phyloP scores from a whole-genome alignment of 1,139 yeast genomes.

The Geotrichum aggregatum region DNA sequence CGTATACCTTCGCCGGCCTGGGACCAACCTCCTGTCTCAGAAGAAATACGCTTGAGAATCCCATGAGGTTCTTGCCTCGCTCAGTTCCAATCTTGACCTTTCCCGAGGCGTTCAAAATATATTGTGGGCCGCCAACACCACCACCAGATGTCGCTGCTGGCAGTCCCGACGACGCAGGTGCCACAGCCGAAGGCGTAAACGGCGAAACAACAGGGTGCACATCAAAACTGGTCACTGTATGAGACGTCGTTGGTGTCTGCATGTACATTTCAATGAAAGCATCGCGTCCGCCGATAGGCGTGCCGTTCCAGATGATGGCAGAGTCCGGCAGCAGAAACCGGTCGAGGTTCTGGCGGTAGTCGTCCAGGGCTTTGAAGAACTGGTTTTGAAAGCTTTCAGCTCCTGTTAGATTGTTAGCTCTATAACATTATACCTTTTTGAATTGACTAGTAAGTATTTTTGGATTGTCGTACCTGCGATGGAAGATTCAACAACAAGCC shows the following conservation, averaged over 20 bases:
- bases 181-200: no score
- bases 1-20: conserved; percentile 20
- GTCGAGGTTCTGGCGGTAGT: conserved; percentile 30
- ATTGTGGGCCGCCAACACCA: conserved; percentile 23
- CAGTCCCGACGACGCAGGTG: no score
- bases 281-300: conserved; percentile 40
- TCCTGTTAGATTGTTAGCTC: not conserved
- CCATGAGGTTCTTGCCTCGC: conserved; percentile 33
- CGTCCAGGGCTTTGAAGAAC: conserved; percentile 33
- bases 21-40: conserved; percentile 29
- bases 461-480: conserved; percentile 2
- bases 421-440: not conserved
- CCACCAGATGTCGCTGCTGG: no score
- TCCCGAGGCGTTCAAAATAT: conserved; percentile 35
- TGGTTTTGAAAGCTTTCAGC: conserved; percentile 26
- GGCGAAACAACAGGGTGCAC: conserved; percentile 38
- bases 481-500: conserved; percentile 3
- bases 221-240: conserved; percentile 36
- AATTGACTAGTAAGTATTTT: not conserved
- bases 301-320: conserved; percentile 41
- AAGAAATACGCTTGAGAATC: conserved; percentile 36
- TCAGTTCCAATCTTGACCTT: conserved; percentile 35
- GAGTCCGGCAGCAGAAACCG: conserved; percentile 31
- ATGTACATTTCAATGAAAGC: conserved; percentile 35
- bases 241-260: conserved; percentile 35